A percentile compares a stretch with the other conserved stretches of the same genome.
Evolutionary conservation across 2,329 filamentous ascomycete genomes (phyloP).

Genomic region (Colletotrichum incanum): DNA sequence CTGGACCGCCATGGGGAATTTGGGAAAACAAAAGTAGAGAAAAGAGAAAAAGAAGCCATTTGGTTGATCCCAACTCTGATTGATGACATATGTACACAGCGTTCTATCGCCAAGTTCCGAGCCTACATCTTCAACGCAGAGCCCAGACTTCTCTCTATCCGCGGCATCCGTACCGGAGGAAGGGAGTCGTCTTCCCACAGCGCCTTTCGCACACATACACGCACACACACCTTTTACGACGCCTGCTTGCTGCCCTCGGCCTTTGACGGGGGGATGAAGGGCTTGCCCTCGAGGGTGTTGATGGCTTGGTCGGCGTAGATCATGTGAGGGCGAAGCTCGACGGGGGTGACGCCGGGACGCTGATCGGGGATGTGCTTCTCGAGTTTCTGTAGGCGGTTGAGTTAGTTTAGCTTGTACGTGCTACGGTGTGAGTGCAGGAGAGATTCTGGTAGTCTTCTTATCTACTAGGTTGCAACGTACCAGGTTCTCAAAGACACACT

Average conservation of each 20-base stretch:
- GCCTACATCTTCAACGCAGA: conserved; percentile 39
- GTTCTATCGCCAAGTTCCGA: conserved; percentile 39
- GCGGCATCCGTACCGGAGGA: not conserved
- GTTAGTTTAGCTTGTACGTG: not conserved
- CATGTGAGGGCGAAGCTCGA: conserved; percentile 79
- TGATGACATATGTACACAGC: conserved; percentile 46
- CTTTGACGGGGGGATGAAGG: conserved; percentile 51
- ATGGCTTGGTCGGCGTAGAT: conserved; percentile 72
- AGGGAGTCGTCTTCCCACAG: not conserved
- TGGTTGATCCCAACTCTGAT: conserved; percentile 41
- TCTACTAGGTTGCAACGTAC: conserved; percentile 67
- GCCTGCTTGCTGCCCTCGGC: conserved; percentile 43
- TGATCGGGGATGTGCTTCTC: conserved; percentile 86
- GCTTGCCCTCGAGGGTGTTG: conserved; percentile 60
- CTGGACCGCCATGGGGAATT: not conserved
- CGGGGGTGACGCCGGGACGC: conserved; percentile 78
- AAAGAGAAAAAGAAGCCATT: conserved; percentile 1
- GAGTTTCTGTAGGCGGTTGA: conserved; percentile 71
- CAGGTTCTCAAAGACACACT: conserved; percentile 95
- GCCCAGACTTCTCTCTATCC: not conserved
- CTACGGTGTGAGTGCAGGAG: not conserved
- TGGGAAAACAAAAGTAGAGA: not conserved
- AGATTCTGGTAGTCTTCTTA: conserved; percentile 6
- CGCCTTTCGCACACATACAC: not conserved
- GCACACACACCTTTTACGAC: conserved; percentile 19